Conservation (phyloP, 1,284 basidiomycete genomes). For the Singerocomus rubriflavus region DNA sequence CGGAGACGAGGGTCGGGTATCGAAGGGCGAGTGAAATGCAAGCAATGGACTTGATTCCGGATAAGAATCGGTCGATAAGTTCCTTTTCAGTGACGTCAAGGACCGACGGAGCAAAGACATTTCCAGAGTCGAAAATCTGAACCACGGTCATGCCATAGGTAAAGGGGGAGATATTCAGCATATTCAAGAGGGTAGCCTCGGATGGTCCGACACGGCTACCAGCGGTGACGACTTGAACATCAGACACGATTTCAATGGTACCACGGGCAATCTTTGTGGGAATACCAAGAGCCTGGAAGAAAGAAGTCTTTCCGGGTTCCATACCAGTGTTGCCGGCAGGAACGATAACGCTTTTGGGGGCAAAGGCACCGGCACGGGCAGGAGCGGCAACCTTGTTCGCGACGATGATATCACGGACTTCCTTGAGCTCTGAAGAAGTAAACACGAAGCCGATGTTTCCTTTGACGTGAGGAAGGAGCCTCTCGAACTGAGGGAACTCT, state of each 20-base stretch:
- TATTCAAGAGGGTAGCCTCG: constrained; percentile 98
- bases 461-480: constrained; percentile 91
- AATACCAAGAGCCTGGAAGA: constrained; percentile 99
- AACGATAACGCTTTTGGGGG: constrained; percentile 90
- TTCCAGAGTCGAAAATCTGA: constrained; percentile 91
- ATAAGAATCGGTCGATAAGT: constrained; percentile 87
- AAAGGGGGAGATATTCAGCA: constrained; percentile 98
- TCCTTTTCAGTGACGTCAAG: constrained; percentile 93
- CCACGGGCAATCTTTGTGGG: constrained; percentile 99
- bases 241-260: constrained; percentile 99
- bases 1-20: constrained; percentile 95
- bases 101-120: constrained; percentile 87
- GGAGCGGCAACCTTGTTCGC: constrained; percentile 98
- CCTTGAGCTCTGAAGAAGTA: constrained; percentile 91
- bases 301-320: constrained; percentile 99
- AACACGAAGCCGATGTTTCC: constrained; percentile 99
- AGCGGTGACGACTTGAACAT: constrained; percentile 92
- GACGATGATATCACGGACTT: constrained; percentile 87
- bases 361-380: constrained; percentile 96
- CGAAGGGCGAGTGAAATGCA: constrained; percentile 93
- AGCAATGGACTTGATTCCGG: constrained; percentile 94
- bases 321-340: constrained; percentile 98
- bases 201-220: constrained; percentile 95
- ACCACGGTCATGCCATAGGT: constrained; percentile 98
- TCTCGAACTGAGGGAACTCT: constrained; percentile 94